Percentiles rank a stretch among this genome's conserved stretches.
These are phyloP conservation scores for Cupressus sempervirens DNA, from an alignment of 75 land plant species.

Conservation along the genomic window DNA sequence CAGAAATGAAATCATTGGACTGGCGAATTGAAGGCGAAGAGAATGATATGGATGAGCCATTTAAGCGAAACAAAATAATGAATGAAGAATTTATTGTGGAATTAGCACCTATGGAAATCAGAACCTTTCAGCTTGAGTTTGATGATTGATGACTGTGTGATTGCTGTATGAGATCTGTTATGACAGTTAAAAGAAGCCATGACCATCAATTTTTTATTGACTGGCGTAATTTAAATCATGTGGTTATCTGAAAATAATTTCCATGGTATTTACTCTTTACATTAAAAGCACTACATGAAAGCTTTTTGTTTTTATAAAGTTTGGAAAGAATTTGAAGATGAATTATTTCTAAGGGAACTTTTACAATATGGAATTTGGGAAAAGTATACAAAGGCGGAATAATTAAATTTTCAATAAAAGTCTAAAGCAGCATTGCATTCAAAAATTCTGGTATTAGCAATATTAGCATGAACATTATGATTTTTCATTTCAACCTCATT, in stretches of 20 bases:
- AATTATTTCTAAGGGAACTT: neutral
- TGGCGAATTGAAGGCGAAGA: conserved; percentile 32
- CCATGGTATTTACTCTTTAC: neutral
- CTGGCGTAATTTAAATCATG: neutral
- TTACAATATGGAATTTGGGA: neutral
- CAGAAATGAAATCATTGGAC: conserved; percentile 30
- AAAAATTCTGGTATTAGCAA: neutral
- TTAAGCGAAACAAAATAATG: conserved; percentile 4
- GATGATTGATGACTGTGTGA: neutral
- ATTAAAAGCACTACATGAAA: neutral
- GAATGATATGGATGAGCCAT: neutral
- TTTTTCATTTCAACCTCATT: neutral
- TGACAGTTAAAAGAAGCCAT: neutral
- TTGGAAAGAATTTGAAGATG: neutral
- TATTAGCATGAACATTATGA: neutral
- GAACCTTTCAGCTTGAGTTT: conserved; percentile 21
- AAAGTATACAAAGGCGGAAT: neutral
- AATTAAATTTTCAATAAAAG: neutral
- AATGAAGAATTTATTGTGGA: conserved; percentile 11
- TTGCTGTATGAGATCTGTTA: neutral
- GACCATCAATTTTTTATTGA: neutral
- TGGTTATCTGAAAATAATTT: neutral
- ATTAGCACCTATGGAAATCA: conserved; percentile 30
- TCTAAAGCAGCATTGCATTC: neutral
- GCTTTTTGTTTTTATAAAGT: neutral